phyloP scores from a whole-genome alignment of 257 asterid genomes.

The Parsonsia alboflavescens region DNA sequence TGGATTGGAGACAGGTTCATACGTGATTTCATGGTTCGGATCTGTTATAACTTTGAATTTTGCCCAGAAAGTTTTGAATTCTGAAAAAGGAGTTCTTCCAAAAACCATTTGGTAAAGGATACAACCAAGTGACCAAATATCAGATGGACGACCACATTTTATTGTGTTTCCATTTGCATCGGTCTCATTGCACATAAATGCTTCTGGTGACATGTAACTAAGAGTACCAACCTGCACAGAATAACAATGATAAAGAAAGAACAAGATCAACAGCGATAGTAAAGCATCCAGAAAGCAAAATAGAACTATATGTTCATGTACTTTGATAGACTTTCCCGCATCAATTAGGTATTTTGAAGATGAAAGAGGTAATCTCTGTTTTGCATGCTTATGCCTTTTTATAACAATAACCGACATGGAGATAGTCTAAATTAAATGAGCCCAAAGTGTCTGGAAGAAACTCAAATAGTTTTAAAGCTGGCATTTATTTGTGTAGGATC shows the following conservation, averaged over 20 bases:
- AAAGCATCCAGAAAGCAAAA: not conserved
- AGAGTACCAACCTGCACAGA: conserved; percentile 85
- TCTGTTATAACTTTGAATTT: conserved; percentile 95
- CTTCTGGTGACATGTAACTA: conserved; percentile 99
- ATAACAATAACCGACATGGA: not conserved
- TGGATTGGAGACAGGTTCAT: conserved; percentile 76
- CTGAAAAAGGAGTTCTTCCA: conserved; percentile 92
- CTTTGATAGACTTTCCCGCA: not conserved
- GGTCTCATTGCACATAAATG: conserved; percentile 91
- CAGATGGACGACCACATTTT: conserved; percentile 95
- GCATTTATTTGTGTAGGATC: not conserved
- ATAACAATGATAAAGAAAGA: not conserved
- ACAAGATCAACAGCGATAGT: not conserved
- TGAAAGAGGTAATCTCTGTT: not conserved
- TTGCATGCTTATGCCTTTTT: not conserved
- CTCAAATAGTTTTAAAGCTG: not conserved
- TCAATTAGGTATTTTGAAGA: not conserved
- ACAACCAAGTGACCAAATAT: conserved; percentile 98
- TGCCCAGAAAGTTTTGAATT: conserved; percentile 92
- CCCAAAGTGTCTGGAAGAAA: not conserved
- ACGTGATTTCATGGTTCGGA: conserved; percentile 65
- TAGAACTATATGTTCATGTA: not conserved
- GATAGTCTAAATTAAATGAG: not conserved
- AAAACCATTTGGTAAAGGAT: conserved; percentile 99
- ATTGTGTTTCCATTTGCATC: conserved; percentile 84